Conservation (phyloP, 805 yeast species). For the Lipomyces oligophaga region DNA sequence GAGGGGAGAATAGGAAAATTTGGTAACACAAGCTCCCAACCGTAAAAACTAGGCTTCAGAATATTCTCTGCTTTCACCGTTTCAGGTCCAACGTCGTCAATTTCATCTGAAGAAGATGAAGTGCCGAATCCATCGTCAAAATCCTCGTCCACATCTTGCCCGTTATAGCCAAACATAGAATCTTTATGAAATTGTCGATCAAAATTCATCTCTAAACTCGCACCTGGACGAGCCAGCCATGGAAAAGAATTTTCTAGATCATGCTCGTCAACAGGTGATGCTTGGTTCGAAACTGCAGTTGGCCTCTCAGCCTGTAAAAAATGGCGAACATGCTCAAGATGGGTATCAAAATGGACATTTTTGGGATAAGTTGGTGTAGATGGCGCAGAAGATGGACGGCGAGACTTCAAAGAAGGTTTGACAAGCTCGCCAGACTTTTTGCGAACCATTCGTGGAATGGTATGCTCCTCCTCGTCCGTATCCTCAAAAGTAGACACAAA, state of each 20-base stretch:
- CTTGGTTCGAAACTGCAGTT: conserved; percentile 63
- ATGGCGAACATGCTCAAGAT: conserved; percentile 57
- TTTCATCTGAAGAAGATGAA: too few species aligned
- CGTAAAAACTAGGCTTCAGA: conserved; percentile 20
- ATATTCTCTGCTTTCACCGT: too few species aligned
- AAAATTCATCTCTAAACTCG: conserved; percentile 29
- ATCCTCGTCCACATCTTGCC: not conserved
- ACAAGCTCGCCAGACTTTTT: conserved; percentile 88
- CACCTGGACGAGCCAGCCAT: conserved; percentile 25
- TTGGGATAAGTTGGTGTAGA: conserved; percentile 54
- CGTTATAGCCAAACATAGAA: too few species aligned
- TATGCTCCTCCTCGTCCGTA: conserved; percentile 10
- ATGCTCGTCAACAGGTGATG: conserved; percentile 54
- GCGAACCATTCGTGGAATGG: conserved; percentile 47
- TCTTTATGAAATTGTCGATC: conserved; percentile 22
- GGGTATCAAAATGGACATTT: conserved; percentile 77
- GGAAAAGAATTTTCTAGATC: conserved; percentile 37
- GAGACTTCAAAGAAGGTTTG: conserved; percentile 61
- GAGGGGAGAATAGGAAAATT: conserved; percentile 33
- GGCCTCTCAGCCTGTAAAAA: conserved; percentile 75
- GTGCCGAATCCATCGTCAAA: too few species aligned
- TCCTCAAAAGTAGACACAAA: too few species aligned
- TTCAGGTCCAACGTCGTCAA: conserved; percentile 5
- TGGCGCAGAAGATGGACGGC: conserved; percentile 39
- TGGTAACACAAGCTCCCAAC: conserved; percentile 37